Evolutionary conservation across 768 basidiomycete genomes (phyloP).

Genomic region (Artomyces pyxidatus): DNA sequence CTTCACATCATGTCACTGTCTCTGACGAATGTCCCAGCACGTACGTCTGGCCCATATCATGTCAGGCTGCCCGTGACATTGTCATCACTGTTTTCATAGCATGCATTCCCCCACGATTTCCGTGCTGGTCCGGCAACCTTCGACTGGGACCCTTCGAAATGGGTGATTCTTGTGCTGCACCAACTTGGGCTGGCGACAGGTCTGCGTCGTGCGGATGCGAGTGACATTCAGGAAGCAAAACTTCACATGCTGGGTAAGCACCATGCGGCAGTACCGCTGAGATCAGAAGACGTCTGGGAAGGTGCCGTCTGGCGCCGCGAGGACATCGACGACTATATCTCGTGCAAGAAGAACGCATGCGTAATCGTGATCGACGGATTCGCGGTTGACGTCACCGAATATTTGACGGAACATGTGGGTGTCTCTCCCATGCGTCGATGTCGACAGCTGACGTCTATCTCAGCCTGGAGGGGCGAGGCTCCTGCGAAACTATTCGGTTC

Average conservation of each 20-base stretch:
- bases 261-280: conserved; percentile 8
- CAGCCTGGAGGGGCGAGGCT: conserved; percentile 59
- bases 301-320: conserved; percentile 35
- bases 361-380: conserved; percentile 53
- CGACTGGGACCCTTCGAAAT: conserved; percentile 81
- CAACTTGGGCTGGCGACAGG: conserved; percentile 37
- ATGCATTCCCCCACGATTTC: conserved; percentile 74
- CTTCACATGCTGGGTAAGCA: conserved; percentile 41
- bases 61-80: too few relatives aligned
- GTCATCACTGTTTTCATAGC: conserved; percentile 28
- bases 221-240: conserved; percentile 42
- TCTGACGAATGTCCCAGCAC: conserved; percentile 30
- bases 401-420: conserved; percentile 62
- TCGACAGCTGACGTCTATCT: neutral
- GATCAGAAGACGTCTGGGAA: conserved; percentile 22
- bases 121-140: conserved; percentile 51
- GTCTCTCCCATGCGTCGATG: neutral
- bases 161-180: conserved; percentile 55
- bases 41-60: too few relatives aligned
- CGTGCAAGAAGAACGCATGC: conserved; percentile 29
- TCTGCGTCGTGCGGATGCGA: conserved; percentile 40
- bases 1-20: neutral
- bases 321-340: conserved; percentile 31
- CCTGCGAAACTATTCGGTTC: conserved; percentile 41
- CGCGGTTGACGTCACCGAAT: conserved; percentile 52